Base-by-base conservation (phyloP, 2,329 filamentous ascomycete species). In the Ambrosiella cleistominuta region DNA sequence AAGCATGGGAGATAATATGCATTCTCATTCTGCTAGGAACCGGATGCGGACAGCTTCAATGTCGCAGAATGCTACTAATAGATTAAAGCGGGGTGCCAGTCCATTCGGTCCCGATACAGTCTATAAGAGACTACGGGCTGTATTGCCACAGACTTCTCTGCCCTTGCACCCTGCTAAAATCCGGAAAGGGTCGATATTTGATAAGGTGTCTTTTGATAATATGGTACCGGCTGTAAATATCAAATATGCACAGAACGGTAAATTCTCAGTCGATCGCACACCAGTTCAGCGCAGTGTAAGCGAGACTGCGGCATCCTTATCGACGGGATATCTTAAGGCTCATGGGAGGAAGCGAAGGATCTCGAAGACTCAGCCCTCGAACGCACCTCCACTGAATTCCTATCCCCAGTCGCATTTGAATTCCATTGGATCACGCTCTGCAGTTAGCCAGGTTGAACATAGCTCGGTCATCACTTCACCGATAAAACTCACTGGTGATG, bases 41-140 rank as follows among this genome's bases (percentile, higher is more conserved):
- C 50, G 59, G 11, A 17, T 56, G 15, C 51, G 59, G 62, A 61
- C 62, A 60, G 67, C 38, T 12, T 63, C 69, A 1, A 64, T 70
- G 39, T 13, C 27, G 7, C 58, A 57, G 27, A 49, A 42, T 40
- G 15, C 51, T 11, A 58, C 49, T 8, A 61, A 51, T 7, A 19
- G 60, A 7, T 50, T 60, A 19, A 82, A 81, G 64, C 69, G 79
- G 60, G 72, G 75, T 12, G 70, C 73, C 1, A 82, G 79, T 62
- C 79, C 79, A 0, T 81, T 81, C 61, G 75, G 77, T 53, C 73
- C 76, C 2, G 72, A 78, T 61, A 77, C 76, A 0, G 78, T 82
- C 1, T 81, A 76, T 65, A 81, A 81, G 65, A 72, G 76, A 45
- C 73, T 82, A 8, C 69, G 72, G 38, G 75, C 77, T 2, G 76